Evolutionary conservation across 495 filamentous ascomycete species (phyloP), one percentile per base, ranked within the genome.

Genomic region (Penicillium tannophilum): DNA sequence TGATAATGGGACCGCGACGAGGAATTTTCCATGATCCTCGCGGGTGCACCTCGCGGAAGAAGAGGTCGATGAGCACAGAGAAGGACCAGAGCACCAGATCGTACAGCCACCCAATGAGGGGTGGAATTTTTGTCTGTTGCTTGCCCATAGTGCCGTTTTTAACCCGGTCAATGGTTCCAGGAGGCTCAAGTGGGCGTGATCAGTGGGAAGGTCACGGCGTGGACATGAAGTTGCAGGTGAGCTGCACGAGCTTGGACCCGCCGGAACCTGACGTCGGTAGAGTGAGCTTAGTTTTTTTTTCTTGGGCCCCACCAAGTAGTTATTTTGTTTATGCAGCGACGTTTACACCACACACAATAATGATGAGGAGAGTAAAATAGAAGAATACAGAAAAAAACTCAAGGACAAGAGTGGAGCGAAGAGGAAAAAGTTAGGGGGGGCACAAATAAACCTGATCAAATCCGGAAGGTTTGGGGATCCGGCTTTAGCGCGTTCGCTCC

Each of bases 21-120:
- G 94, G 94, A 23, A 98, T 88, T 72, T 90, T 91, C 91, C 94
- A 98, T 48, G 91, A 87, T 55, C 92, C 90, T 46, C 94, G 88
- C 8, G 94, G 93, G 68, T 98, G 93, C 3, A 98, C 90, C 76
- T 98, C 94, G 63, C 94, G 86, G 80, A 98, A 98, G 84, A 98
- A 98, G 54, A 97, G 84, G 69, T 97, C 94, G 36, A 92, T 85
- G 23, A 97, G 79, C 51, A 97, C 81, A 2, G 91, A 93, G 73
- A 93, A 89, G 9, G 78, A 82, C 86, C 90, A 93, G 36, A 97
- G 79, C 63, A 92, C 83, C 44, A 87, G 74, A 77, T 96, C 91
- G 69, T 96, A 96, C 56, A 88, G 79, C 87, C 85, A 91, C 55
- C 82, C 78, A 55, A 84, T 82, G 79, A 90, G 86, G 52, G 86